Percentiles rank a stretch among this genome's conserved stretches.
These are phyloP conservation scores for Prasinococcaceae sp. DNA, from an alignment of 139 green algal genomes.

Conservation along the genomic window DNA sequence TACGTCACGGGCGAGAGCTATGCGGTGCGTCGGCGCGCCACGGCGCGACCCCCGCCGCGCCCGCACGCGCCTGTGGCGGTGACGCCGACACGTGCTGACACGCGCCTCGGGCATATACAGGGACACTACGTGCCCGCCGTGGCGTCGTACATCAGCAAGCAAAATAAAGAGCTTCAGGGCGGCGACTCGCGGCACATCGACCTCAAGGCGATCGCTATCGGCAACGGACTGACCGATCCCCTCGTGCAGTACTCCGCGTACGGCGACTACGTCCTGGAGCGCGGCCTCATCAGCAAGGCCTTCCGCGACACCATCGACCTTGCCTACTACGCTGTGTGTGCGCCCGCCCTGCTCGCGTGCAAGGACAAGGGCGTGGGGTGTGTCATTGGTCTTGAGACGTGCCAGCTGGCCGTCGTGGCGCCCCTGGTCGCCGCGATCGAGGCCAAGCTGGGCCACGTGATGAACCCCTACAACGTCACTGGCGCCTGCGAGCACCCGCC, in stretches of 20 bases:
- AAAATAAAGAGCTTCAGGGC: slow-evolving; percentile 1
- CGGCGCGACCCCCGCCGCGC: too few relatives aligned
- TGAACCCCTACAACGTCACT: slow-evolving; percentile 28
- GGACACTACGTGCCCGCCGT: slow-evolving; percentile 27
- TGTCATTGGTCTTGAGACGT: slow-evolving; percentile 6
- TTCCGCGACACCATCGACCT: neutral
- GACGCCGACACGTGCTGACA: too few relatives aligned
- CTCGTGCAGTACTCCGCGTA: slow-evolving; percentile 64
- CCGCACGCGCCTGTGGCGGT: too few relatives aligned
- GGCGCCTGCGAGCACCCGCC: slow-evolving; percentile 17
- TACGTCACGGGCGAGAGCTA: slow-evolving; percentile 82
- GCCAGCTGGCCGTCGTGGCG: slow-evolving; percentile 11
- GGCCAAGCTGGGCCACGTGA: neutral
- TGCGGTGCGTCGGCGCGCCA: too few relatives aligned
- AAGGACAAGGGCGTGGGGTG: slow-evolving; percentile 1
- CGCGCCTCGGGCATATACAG: too few relatives aligned
- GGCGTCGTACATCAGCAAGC: slow-evolving; percentile 3
- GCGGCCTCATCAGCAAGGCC: slow-evolving; percentile 45
- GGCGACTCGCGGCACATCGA: neutral
- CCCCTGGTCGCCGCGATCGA: slow-evolving; percentile 12
- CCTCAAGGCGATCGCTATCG: slow-evolving; percentile 46
- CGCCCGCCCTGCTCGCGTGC: slow-evolving; percentile 4
- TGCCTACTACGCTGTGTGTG: neutral
- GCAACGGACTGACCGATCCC: slow-evolving; percentile 87
- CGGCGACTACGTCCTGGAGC: slow-evolving; percentile 53